phyloP scores from a whole-genome alignment of 306 rosid genomes.

The Prunus armeniaca region DNA sequence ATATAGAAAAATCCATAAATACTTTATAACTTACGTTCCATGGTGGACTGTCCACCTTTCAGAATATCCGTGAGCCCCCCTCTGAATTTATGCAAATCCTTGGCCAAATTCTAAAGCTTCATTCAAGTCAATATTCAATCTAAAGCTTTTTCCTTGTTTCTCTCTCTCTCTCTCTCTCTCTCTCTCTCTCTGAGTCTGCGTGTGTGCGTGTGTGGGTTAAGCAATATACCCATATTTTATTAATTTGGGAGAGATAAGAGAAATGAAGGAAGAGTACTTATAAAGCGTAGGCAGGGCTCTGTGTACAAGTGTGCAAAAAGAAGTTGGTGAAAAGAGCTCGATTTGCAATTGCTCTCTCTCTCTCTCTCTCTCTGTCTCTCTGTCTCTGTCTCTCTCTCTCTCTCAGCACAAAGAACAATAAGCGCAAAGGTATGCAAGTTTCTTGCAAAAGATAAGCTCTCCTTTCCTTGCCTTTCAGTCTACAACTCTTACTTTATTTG shows the following conservation, averaged over 20 bases:
- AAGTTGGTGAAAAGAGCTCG: background rate
- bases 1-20: background rate
- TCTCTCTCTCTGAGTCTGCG: background rate
- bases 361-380: no score
- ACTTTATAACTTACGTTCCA: background rate
- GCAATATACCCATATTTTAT: background rate
- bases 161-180: background rate
- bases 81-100: background rate
- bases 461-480: background rate
- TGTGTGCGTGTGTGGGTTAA: background rate
- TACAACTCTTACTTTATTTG: background rate
- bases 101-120: background rate
- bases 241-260: background rate
- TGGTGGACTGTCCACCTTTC: conserved; percentile 19
- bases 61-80: background rate
- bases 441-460: background rate
- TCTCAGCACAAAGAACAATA: background rate
- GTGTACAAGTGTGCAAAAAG: background rate
- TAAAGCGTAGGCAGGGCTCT: background rate
- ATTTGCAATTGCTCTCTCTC: background rate
- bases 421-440: background rate
- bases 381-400: no score
- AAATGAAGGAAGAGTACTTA: background rate
- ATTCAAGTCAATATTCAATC: background rate
- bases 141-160: background rate